phyloP scores from a whole-genome alignment of 129 eudicot species.

The Escallonia rubra region DNA sequence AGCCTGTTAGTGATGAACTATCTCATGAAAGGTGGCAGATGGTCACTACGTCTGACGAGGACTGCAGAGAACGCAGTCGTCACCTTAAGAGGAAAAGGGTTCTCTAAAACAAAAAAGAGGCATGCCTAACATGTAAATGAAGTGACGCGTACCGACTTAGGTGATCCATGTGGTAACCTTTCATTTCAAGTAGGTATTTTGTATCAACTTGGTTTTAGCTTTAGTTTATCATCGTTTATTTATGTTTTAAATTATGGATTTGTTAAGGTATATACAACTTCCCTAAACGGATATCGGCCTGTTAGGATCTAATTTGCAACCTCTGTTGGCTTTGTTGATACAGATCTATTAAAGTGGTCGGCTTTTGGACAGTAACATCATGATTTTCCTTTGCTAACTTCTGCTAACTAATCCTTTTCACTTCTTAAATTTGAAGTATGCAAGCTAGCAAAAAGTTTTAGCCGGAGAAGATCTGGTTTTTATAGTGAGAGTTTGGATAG shows the following conservation, averaged over 20 bases:
- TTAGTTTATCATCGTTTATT: constrained; percentile 19
- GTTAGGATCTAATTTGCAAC: constrained; percentile 43
- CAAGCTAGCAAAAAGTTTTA: constrained; percentile 32
- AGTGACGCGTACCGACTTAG: constrained; percentile 15
- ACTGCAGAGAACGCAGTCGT: constrained; percentile 22
- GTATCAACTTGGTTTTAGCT: constrained; percentile 38
- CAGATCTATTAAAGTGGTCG: constrained; percentile 55
- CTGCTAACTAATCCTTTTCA: constrained; percentile 58
- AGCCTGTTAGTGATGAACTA: constrained; percentile 17
- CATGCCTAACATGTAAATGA: constrained; percentile 44
- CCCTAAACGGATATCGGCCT: constrained; percentile 20
- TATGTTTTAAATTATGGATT: constrained; percentile 21
- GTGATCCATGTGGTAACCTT: constrained; percentile 35
- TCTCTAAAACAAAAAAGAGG: constrained; percentile 30
- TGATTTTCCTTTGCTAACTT: constrained; percentile 39
- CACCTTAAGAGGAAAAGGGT: constrained; percentile 48
- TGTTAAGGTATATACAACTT: constrained; percentile 19
- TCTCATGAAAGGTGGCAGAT: constrained; percentile 29
- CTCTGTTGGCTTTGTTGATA: constrained; percentile 53
- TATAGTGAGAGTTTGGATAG: constrained; percentile 25
- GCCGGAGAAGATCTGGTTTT: constrained; percentile 27
- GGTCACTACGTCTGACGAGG: constrained; percentile 32
- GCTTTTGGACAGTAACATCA: constrained; percentile 45
- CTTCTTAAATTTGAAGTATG: constrained; percentile 42
- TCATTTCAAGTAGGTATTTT: constrained; percentile 25